A percentile compares a stretch with the other conserved stretches of the same genome.
These are phyloP conservation scores for Takakia lepidozioides DNA, from an alignment of 225 moss, liverwort and hornwort species.

Conservation along the genomic window DNA sequence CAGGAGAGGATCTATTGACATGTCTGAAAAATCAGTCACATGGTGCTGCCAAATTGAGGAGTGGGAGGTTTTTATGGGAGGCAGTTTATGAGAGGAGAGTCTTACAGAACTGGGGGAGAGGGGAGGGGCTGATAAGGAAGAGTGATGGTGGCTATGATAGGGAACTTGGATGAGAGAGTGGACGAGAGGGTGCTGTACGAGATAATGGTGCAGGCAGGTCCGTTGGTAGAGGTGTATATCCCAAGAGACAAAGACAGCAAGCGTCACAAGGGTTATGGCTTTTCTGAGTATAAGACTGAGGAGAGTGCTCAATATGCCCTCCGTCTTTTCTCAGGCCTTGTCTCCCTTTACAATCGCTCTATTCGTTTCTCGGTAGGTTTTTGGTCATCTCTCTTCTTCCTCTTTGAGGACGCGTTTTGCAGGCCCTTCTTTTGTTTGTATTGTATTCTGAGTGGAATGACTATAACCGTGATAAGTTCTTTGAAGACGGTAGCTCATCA, in stretches of 20 bases:
- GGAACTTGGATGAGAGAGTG: conserved; percentile 51
- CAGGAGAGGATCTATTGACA: no score
- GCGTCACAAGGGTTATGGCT: conserved; percentile 39
- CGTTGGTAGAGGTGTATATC: conserved; percentile 30
- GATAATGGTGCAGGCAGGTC: conserved; percentile 52
- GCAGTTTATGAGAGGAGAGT: no score
- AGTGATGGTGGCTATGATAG: conserved; percentile 8
- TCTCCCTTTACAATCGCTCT: conserved; percentile 27
- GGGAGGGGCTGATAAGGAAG: background rate
- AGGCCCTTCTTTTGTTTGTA: no score
- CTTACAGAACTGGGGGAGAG: no score
- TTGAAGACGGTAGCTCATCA: no score
- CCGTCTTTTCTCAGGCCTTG: conserved; percentile 31
- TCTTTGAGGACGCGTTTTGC: no score
- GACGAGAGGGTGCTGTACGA: conserved; percentile 49
- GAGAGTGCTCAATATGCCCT: conserved; percentile 45
- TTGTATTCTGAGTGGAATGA: no score
- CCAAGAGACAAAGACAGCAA: conserved; percentile 44
- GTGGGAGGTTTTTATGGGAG: no score
- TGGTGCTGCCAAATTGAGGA: no score
- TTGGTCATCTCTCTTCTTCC: no score
- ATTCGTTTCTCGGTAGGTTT: conserved; percentile 24
- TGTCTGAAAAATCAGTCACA: no score
- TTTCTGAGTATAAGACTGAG: conserved; percentile 30
- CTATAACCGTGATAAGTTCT: no score